Evolutionary conservation across 78 protist genomes (phyloP).

Genomic region (Chrysochromulina parva): DNA sequence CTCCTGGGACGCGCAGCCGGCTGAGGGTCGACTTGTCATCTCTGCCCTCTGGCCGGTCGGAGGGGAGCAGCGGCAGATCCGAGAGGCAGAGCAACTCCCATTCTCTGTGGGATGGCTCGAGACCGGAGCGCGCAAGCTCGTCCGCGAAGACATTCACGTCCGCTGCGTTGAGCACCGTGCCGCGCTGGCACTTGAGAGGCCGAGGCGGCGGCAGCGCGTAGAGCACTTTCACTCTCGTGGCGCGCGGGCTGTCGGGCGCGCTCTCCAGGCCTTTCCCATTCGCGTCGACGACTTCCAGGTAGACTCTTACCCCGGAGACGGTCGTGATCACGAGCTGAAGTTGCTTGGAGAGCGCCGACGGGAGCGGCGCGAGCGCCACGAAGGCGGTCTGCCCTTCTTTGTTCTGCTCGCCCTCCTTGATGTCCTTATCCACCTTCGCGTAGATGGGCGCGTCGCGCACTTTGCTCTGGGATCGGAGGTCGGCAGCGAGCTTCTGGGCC

Average conservation of each 20-base stretch:
- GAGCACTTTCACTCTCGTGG: not conserved
- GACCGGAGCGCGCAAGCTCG: not conserved
- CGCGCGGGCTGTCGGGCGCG: not conserved
- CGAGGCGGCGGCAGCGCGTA: not conserved
- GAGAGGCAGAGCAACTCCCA: not conserved
- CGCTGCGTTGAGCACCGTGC: not conserved
- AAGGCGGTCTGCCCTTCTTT: not conserved
- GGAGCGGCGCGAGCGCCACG: not conserved
- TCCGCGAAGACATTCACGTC: not conserved
- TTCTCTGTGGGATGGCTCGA: not conserved
- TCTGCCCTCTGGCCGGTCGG: too few relatives aligned
- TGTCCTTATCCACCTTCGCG: not conserved
- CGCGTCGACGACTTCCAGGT: not conserved
- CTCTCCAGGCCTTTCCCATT: not conserved
- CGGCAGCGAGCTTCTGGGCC: too few relatives aligned
- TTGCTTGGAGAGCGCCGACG: not conserved
- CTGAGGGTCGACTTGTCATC: not conserved
- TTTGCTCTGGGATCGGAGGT: too few relatives aligned
- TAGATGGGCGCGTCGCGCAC: too few relatives aligned
- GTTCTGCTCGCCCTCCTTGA: not conserved
- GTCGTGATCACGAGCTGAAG: not conserved
- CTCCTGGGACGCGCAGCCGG: not conserved
- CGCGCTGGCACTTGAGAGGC: not conserved
- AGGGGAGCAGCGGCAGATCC: not conserved
- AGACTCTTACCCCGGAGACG: not conserved